Base-by-base conservation (phyloP, 768 basidiomycete species). In the Pleurotus platypus region DNA sequence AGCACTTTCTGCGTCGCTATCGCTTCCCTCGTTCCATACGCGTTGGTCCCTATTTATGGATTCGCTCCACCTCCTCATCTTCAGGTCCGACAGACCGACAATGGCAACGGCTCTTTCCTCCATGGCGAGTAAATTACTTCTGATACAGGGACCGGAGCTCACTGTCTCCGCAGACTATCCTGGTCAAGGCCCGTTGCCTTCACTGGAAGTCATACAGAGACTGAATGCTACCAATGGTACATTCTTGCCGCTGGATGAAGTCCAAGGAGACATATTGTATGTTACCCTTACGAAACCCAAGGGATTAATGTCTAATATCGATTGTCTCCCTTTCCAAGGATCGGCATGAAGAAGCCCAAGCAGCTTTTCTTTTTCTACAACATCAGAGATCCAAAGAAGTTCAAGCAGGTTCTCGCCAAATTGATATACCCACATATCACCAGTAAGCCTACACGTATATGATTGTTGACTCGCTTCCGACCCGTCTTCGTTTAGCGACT, bases 291-390 rank as follows among this genome's bases (percentile, higher is more conserved):
- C 9, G 8, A 35, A 9, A 2, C 30, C 9, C 30, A 9, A 35
- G 24, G 24, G 24, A 26, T 26, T 26, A 26, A 26, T 5, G 24
- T 26, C 24, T 11, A 9, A 35, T 11, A 35, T 39, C 15, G 16
- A 15, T 54, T 13, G 45, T 27, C n/a, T 20, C 57, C 12, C 22
- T 18, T 4, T 38, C 27, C 7, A 42, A 63, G 64, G 18, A 60
- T 65, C 40, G 66, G 64, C 2, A 63, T 67, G 64, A 60, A 51
- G 46, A 66, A 67, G 57, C 61, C 62, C 13, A 58, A 39, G 22
- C 64, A 67, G 48, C 57, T 65, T 20, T 67, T 67, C 57, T 59
- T 58, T 39, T 67, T 67, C 57, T 65, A 63, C 57, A 18, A 22
- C 30, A 67, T 67, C 57, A 26, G 18, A 4, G 58, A 67, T 30